These are phyloP conservation scores for Halophytophthora batemanensis DNA, from an alignment of 352 stramenopile species.

Conservation along the genomic window DNA sequence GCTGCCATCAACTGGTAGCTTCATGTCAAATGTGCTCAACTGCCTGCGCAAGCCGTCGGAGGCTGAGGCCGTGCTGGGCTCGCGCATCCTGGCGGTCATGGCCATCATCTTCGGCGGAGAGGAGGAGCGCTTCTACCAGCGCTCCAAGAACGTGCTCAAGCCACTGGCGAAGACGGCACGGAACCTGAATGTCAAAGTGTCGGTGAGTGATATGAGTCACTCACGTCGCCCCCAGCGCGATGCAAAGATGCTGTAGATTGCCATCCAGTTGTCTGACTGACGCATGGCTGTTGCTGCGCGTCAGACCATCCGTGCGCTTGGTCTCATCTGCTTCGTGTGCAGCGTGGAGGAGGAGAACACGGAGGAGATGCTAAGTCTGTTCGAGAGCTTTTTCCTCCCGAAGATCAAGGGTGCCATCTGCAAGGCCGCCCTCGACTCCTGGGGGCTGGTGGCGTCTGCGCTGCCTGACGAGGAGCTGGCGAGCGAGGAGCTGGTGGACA, in stretches of 20 bases:
- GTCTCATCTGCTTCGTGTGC: constrained; percentile 73
- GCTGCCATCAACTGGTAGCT: constrained; percentile 27
- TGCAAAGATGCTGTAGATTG: not conserved
- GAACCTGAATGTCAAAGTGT: constrained; percentile 59
- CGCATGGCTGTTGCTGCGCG: not conserved
- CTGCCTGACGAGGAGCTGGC: constrained; percentile 52
- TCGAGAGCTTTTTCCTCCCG: constrained; percentile 68
- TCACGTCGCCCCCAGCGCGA: not conserved
- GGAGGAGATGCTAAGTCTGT: constrained; percentile 53
- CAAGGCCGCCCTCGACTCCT: constrained; percentile 61
- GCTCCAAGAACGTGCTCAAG: constrained; percentile 63
- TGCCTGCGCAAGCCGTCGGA: constrained; percentile 73
- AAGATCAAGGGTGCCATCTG: constrained; percentile 68
- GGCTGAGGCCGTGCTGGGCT: constrained; percentile 56
- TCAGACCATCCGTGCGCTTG: constrained; percentile 69
- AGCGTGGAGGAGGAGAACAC: constrained; percentile 77
- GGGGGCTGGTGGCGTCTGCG: constrained; percentile 67
- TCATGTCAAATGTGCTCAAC: constrained; percentile 63
- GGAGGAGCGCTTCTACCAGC: constrained; percentile 77
- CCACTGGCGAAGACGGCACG: constrained; percentile 66
- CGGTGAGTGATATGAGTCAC: constrained; percentile 35
- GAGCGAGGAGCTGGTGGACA: constrained; percentile 53
- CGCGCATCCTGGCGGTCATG: constrained; percentile 71
- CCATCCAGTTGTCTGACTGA: not conserved
- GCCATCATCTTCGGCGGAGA: constrained; percentile 71